Evolutionary conservation across 2,329 filamentous ascomycete genomes (phyloP), one percentile per base, ranked within the genome.

Genomic region (Clonostachys byssicola): DNA sequence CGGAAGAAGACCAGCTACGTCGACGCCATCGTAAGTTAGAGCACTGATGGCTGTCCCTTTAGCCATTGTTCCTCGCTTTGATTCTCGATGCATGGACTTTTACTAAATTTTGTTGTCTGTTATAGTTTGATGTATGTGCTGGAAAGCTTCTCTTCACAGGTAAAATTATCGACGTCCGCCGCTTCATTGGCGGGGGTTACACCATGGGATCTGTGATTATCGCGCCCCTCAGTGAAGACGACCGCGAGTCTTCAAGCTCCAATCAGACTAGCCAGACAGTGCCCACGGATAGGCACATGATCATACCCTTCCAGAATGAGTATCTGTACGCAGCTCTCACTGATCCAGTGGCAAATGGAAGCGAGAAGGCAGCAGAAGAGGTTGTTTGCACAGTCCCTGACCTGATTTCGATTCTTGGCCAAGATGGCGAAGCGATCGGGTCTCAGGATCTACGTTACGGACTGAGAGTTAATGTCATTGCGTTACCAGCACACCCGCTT

Each of bases 371-470:
- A 2, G 58, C 64, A 6, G 51, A 52, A 1, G 48, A 64, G 18
- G 55, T 67, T 2, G 55, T 67, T 1, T 66, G 64, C 47, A 68
- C 64, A 0, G 64, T 68, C 0, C 65, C 65, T 0, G 60, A 68
- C 12, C 54, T 68, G 0, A 68, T 68, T 2, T 67, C 65, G 0
- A 60, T 68, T 4, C 54, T 68, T 0, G 65, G 64, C 2, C 63
- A 66, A 36, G 72, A 76, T 43, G 74, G 75, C 0, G 72, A 73
- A 43, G 74, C 74, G 0, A 64, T 78, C 5, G 74, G 74, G 1
- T 73, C 74, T 1, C 70, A 72, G 13, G 74, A 78, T 20, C 59
- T 77, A 33, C 65, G 75, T 10, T 80, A 78, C 46, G 77, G 77
- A 0, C 52, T 79, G 4, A 62, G 68, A 5, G 75, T 79, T 0